These are phyloP conservation scores for Pyrenopolyporus hunteri DNA, from an alignment of 495 filamentous ascomycete species.

Conservation along the genomic window DNA sequence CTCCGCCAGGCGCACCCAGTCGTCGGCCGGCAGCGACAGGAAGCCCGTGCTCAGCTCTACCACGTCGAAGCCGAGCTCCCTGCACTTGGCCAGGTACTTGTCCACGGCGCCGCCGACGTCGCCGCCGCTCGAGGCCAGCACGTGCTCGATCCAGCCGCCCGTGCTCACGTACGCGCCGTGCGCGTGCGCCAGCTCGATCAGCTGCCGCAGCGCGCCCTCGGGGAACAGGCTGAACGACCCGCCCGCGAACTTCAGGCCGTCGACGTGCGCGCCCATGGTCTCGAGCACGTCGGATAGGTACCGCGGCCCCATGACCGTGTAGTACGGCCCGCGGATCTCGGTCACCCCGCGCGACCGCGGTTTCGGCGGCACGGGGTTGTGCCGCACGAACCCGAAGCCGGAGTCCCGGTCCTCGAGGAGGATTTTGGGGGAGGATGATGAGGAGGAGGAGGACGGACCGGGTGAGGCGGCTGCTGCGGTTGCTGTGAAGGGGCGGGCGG, in stretches of 20 bases:
- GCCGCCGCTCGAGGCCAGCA: constrained; percentile 53
- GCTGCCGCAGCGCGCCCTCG: constrained; percentile 53
- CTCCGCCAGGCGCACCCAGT: constrained; percentile 63
- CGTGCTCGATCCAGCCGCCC: constrained; percentile 63
- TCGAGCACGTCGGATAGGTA: constrained; percentile 60
- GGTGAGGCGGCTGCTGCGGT: background rate
- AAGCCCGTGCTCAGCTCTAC: constrained; percentile 62
- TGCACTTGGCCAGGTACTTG: constrained; percentile 59
- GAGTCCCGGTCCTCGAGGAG: constrained; percentile 58
- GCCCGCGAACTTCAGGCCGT: constrained; percentile 64
- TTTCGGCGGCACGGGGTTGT: constrained; percentile 58
- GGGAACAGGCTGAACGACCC: constrained; percentile 62
- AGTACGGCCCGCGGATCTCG: constrained; percentile 64
- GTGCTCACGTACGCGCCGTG: constrained; percentile 62
- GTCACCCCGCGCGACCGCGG: constrained; percentile 59
- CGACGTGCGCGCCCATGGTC: constrained; percentile 62
- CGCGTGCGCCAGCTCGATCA: constrained; percentile 60
- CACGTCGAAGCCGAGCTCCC: constrained; percentile 61
- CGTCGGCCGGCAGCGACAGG: constrained; percentile 59
- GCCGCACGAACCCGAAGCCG: constrained; percentile 61
- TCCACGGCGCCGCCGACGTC: constrained; percentile 54
- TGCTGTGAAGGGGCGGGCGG: constrained; percentile 13
- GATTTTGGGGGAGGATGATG: constrained; percentile 19
- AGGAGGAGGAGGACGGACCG: background rate
- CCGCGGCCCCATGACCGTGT: constrained; percentile 60